Conservation (phyloP, 192 early-diverging fungal genomes). For the Ambispora gerdemannii region DNA sequence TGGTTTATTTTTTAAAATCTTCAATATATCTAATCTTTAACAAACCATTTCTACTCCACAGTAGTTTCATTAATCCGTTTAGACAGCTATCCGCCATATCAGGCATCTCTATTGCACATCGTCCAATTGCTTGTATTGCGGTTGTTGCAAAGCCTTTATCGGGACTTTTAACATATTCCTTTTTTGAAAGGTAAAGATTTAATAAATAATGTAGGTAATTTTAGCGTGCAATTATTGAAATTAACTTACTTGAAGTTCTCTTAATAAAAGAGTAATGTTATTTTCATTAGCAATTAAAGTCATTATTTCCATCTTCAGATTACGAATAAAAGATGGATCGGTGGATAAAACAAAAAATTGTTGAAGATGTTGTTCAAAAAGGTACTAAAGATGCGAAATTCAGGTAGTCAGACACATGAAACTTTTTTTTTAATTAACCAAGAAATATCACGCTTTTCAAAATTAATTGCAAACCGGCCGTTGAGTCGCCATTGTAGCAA, state of each 20-base stretch:
- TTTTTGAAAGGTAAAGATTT: conserved; percentile 16
- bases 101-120: conserved; percentile 56
- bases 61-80: conserved; percentile 52
- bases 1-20: too few relatives aligned
- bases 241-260: conserved; percentile 64
- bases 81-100: conserved; percentile 53
- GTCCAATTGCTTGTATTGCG: conserved; percentile 62
- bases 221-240: neutral
- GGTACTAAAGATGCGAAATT: conserved; percentile 34
- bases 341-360: conserved; percentile 79
- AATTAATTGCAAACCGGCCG: conserved; percentile 47
- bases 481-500: conserved; percentile 67
- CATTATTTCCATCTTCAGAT: conserved; percentile 84
- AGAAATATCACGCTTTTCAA: neutral
- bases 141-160: conserved; percentile 64
- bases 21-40: too few relatives aligned
- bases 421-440: neutral
- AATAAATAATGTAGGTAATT: neutral
- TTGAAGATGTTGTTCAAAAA: conserved; percentile 69
- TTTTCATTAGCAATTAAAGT: conserved; percentile 60
- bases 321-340: conserved; percentile 75
- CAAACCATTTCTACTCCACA: conserved; percentile 58
- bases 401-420: neutral
- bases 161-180: conserved; percentile 68
- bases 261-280: conserved; percentile 67